Evolutionary conservation across 495 filamentous ascomycete species (phyloP).

Genomic region (Aspergillus ostianus): DNA sequence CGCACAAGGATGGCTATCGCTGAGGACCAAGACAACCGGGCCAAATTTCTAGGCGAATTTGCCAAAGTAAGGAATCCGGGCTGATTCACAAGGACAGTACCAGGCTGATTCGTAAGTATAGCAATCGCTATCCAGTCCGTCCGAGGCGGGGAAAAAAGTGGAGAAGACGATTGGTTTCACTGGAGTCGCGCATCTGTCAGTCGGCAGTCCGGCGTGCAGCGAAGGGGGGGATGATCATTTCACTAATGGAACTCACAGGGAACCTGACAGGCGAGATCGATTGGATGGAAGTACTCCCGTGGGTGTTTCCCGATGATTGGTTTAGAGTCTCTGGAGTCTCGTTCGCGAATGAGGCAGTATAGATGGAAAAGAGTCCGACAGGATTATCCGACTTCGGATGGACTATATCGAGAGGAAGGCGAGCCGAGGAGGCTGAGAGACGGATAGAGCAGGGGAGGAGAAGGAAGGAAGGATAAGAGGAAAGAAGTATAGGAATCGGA

Average conservation of each 20-base stretch:
- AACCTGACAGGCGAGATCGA: conserved; percentile 9
- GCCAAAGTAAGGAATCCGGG: conserved; percentile 9
- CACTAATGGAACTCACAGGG: conserved; percentile 7
- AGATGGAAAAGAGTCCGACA: background rate
- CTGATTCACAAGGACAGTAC: conserved; percentile 5
- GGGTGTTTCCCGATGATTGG: background rate
- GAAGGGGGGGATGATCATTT: conserved; percentile 7
- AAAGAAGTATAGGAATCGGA: background rate
- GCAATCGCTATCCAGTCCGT: conserved; percentile 12
- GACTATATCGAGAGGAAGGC: background rate
- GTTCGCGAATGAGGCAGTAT: background rate
- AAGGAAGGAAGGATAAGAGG: background rate
- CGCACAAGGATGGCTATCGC: background rate
- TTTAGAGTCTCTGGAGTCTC: background rate
- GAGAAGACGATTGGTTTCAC: conserved; percentile 13
- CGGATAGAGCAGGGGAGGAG: background rate
- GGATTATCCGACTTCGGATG: background rate
- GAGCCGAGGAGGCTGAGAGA: background rate
- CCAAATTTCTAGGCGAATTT: conserved; percentile 13
- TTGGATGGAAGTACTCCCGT: too few species aligned
- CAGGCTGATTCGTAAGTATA: conserved; percentile 10
- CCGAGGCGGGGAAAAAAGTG: conserved; percentile 30
- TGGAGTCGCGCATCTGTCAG: conserved; percentile 7
- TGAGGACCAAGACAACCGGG: background rate
- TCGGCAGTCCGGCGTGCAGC: background rate